Evolutionary conservation across 176 grass and related monocot genomes (phyloP), one percentile per base, ranked within the genome.

Genomic region (Aegilops longissima): DNA sequence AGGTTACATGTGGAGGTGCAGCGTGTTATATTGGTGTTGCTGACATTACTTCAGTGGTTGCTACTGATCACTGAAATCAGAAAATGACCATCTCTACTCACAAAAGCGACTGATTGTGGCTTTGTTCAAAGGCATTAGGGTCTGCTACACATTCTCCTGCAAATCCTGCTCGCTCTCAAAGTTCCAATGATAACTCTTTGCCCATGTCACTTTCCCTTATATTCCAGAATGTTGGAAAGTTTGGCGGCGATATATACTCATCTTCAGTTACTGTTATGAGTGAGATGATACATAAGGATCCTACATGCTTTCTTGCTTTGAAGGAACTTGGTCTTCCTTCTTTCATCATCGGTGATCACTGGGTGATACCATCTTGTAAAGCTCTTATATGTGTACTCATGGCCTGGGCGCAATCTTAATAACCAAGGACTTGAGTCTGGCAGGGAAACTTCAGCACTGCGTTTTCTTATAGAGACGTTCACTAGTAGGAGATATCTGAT

Each of bases 251-350:
- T 56, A 99, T 99, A 44, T 99, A 99, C 83, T 99, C 94, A 89
- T 95, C 97, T 82, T 89, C 94, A 77, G 97, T 99, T 73, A 94
- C 94, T 86, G 92, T 99, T 88, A 96, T 99, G 97, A 96, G 94
- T 56, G 97, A 99, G 85, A 99, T 99, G 79, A 99, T 99, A 84
- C 97, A 99, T 70, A 99, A 94, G 83, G 97, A 99, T 67, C 97
- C 97, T 66, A 99, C 92, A 73, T 96, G 97, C 83, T 99, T 94
- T 90, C 71, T 83, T 92, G 76, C 91, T 88, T 82, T 99, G 74
- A 87, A 94, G 74, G 94, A 99, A 79, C 90, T 92, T 90, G 93
- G 91, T 82, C 88, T 99, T 79, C 97, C 97, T 65, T 85, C 92
- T 73, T 99, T 99, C 91, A 66, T 88, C 85, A 2, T 99, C 97